Base-by-base conservation (phyloP, 371 early-diverging fungal species). In the Aphelidium insulamus region DNA sequence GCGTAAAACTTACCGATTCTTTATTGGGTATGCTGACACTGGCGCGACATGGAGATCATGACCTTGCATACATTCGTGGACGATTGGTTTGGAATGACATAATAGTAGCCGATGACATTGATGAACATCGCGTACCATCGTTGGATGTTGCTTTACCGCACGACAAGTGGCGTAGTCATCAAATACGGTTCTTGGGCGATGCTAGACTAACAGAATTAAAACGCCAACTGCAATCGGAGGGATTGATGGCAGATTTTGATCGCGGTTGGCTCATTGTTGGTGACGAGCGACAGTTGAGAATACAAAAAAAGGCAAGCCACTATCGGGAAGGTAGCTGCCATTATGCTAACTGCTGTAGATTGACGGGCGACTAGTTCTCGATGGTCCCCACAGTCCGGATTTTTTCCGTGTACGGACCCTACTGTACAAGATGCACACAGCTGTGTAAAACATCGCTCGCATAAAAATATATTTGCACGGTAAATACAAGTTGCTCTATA, bases 141-240 rank as follows among this genome's bases (percentile, higher is more conserved):
- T 8, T 41, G 44, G 14, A 35, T 38, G 24, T 28, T 32, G 11
- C 25, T 43, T 11, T 39, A 41, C 18, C 33, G 22, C 5, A 12
- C 22, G 21, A 38, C 12, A 46, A 51, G 18, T 60, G 53, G 36
- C n/a, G n/a, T n/a, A n/a, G n/a, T n/a, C 75, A 69, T 16, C 61
- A 62, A 18, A 66, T 85, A 1, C 67, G 79, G 5, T 59, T 80
- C 36, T 74, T 87, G 3, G 92, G 92, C 9, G 84, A 88, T 47
- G 49, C 83, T 15, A 66, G 67, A 26, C 57, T 91, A 36, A 72
- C 81, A 24, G 74, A 81, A 46, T 70, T 91, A 39, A 68, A 71
- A 29, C 50, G 66, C 10, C 41, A 72, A 10, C 51, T 87, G 26
- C 66, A 65, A 26, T 48, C 52, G 0, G 69, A 73, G 37, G 87